phyloP scores from a whole-genome alignment of 371 early-diverging fungal genomes.

The Conidiobolus incongruus region DNA sequence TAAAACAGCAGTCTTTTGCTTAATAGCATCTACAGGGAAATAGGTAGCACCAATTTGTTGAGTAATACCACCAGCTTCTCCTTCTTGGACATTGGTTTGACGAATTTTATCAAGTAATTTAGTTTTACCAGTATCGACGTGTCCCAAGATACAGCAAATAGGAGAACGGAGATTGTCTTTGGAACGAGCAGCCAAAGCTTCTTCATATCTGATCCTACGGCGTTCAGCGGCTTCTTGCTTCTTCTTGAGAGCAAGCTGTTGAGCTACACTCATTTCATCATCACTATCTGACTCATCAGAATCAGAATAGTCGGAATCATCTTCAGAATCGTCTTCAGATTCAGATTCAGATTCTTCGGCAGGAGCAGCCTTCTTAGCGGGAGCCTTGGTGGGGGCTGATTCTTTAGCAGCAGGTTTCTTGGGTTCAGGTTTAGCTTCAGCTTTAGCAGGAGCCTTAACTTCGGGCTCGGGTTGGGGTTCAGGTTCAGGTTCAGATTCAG shows the following conservation, averaged over 20 bases:
- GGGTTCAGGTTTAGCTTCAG: slow-evolving; percentile 2
- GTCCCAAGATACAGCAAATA: slow-evolving; percentile 98
- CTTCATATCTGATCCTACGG: slow-evolving; percentile 40
- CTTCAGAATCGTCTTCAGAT: slow-evolving; percentile 17
- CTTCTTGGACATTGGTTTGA: slow-evolving; percentile 99
- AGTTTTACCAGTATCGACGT: slow-evolving; percentile 99
- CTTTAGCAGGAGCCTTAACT: slow-evolving; percentile 5
- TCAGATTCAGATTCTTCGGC: slow-evolving; percentile 22
- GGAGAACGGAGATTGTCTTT: slow-evolving; percentile 90
- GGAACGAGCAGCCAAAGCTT: slow-evolving; percentile 65
- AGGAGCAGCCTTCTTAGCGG: slow-evolving; percentile 9
- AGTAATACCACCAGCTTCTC: slow-evolving; percentile 99
- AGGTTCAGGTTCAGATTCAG: slow-evolving; percentile 11
- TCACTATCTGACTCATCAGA: slow-evolving; percentile 26
- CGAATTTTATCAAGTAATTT: slow-evolving; percentile 99
- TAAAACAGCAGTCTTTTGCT: slow-evolving; percentile 69
- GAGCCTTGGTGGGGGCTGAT: slow-evolving; percentile 12
- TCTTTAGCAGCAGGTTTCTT: slow-evolving; percentile 12
- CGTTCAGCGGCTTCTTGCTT: slow-evolving; percentile 66
- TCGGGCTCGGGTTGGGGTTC: not conserved
- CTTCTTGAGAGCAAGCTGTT: slow-evolving; percentile 32
- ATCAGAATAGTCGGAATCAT: slow-evolving; percentile 16
- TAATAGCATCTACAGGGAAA: slow-evolving; percentile 93
- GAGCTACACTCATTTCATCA: slow-evolving; percentile 30
- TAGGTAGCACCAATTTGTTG: slow-evolving; percentile 99